Percentiles rank a stretch among this genome's conserved stretches.
These are phyloP conservation scores for Dinochytrium kinnereticum DNA, from an alignment of 371 early-diverging fungal genomes.

Conservation along the genomic window DNA sequence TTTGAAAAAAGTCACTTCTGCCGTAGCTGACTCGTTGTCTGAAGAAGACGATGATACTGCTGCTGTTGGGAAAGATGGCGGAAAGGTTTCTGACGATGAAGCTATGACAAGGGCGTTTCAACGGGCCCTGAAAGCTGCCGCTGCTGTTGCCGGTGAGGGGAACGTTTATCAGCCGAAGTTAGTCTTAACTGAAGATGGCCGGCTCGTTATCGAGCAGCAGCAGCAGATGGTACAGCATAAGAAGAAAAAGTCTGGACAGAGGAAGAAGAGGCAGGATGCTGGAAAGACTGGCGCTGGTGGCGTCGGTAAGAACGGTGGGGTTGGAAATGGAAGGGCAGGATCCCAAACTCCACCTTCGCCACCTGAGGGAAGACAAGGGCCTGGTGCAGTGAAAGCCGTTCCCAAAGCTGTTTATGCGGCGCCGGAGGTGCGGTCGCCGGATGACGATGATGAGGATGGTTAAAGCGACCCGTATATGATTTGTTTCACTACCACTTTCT, in stretches of 20 bases:
- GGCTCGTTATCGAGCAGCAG: background rate
- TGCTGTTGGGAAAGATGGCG: background rate
- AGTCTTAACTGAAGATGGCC: background rate
- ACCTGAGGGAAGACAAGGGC: too few relatives aligned
- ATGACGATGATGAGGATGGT: slow-evolving; percentile 10
- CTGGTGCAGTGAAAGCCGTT: background rate
- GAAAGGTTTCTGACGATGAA: background rate
- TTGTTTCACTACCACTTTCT: too few relatives aligned
- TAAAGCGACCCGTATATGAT: too few relatives aligned
- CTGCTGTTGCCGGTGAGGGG: background rate
- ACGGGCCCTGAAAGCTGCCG: background rate
- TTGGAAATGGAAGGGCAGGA: background rate
- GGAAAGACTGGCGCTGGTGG: background rate
- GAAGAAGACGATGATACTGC: background rate
- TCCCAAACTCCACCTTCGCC: background rate
- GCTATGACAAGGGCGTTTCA: background rate
- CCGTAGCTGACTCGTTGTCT: background rate
- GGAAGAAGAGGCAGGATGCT: background rate
- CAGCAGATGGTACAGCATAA: background rate
- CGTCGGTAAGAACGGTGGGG: background rate
- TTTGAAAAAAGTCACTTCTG: background rate
- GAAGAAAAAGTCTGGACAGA: background rate
- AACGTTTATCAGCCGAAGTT: background rate
- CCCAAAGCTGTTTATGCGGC: background rate
- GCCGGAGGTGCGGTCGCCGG: background rate